Evolutionary conservation across 2,329 filamentous ascomycete species (phyloP), one percentile per base, ranked within the genome.

Genomic region (Alternaria sp.): DNA sequence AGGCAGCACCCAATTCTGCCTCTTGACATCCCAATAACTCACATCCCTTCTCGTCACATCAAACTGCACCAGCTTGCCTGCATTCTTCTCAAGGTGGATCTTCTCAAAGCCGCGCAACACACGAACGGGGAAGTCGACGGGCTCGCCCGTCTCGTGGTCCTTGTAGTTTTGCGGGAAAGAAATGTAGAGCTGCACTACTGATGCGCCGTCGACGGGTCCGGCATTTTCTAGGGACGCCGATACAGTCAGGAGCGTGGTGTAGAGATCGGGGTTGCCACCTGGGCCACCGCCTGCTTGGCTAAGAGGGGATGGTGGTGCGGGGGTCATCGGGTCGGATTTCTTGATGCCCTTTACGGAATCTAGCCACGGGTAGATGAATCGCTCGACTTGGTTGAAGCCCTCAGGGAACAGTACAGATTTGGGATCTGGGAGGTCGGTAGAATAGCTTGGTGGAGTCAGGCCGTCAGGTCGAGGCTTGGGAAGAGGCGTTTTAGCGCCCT

Each of bases 301-400:
- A 8, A 72, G 73, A 2, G 73, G 17, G 77, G 77, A 69, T 84
- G 80, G 79, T 87, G 92, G 26, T 85, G 88, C 2, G 81, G 81
- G 2, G 85, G 89, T 70, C 86, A 90, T 23, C 77, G 80, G 67
- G 68, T 72, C 9, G 72, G 82, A 9, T 77, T 77, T 64, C n/a
- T 81, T 77, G 19, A 85, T 81, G 23, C 85, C 84, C 13, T 86
- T 82, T 10, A 83, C 73, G 0, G 80, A 83, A 8, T 83, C 77
- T 23, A 93, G 83, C 77, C 92, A 93, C 0, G 91, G 90, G 74
- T 93, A 93, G 58, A 93, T 86, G 77, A 90, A 93, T 71, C 91
- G 91, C 57, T 86, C 82, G 0, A 93, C 80, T 51, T 83, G 85
- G n/a, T 84, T 83, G 73, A 92, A 87, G 6, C 81, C 85, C 0